Conservation (phyloP, 75 land plant species). For the Sequoia sempervirens region DNA sequence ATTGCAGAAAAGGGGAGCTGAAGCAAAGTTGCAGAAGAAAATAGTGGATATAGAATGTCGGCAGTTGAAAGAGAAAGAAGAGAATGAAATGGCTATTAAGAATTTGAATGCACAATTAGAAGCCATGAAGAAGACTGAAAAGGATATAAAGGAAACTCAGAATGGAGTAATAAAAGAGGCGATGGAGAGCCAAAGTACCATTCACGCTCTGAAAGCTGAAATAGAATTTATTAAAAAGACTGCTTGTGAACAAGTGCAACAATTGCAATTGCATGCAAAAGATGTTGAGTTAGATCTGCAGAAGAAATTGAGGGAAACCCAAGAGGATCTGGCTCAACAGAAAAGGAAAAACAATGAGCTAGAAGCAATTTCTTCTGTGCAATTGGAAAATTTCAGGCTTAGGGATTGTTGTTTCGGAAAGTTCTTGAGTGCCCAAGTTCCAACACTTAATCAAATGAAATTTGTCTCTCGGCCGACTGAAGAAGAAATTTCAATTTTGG, state of each 20-base stretch:
- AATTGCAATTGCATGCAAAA: conserved; percentile 40
- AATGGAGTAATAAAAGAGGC: no score
- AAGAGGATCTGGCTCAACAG: conserved; percentile 42
- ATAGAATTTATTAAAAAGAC: conserved; percentile 33
- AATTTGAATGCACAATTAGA: no score
- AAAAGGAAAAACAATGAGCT: conserved; percentile 48
- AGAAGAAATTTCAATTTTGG: conserved; percentile 43
- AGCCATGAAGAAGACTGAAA: no score
- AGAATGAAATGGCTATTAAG: no score
- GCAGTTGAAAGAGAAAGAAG: no score
- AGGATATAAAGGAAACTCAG: no score
- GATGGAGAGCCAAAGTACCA: conserved; percentile 19
- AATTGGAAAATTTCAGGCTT: conserved; percentile 30
- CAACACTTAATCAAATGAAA: conserved; percentile 47
- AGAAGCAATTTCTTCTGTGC: conserved; percentile 40
- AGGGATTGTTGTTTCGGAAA: conserved; percentile 34
- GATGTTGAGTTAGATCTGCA: conserved; percentile 29
- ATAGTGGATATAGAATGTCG: no score
- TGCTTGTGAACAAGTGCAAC: conserved; percentile 31
- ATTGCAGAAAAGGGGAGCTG: no score
- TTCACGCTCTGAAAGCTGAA: conserved; percentile 48
- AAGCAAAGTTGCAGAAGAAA: no score
- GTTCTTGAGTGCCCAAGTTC: conserved; percentile 33
- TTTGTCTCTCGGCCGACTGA: conserved; percentile 26
- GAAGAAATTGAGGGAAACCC: conserved; percentile 43